Base-by-base conservation (phyloP, 2,329 filamentous ascomycete genomes). In the Xylaria sp. region DNA sequence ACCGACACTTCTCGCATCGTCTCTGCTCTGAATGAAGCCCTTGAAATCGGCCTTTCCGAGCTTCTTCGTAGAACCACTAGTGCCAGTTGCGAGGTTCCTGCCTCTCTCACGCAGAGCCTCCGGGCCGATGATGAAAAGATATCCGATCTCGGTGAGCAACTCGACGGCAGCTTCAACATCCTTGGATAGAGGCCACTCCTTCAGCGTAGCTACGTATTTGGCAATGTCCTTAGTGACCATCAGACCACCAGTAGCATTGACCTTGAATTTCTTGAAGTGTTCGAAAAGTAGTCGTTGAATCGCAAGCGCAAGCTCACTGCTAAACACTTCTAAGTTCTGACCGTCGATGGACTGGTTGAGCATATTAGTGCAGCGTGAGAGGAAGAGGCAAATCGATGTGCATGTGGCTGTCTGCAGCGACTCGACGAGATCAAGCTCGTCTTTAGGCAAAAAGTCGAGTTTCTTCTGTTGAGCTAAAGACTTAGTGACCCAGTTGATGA, bases 221-320 rank as follows among this genome's bases (percentile, higher is more conserved):
- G 93, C 93, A 79, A 98, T 94, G 78, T 99, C 96, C 82, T 98
- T 97, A 42, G 92, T 95, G 30, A 98, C 93, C 88, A 98, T 96
- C 55, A 99, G 88, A 2, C 94, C 96, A 69, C 96, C 96, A 0
- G 95, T 94, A 48, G 94, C 93, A 74, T 94, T 97, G 72, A 99
- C 93, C 69, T 91, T 89, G 82, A 97, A 99, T 76, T 93, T 94
- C 77, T 97, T 96, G 82, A 98, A 93, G 81, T 99, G 96, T 70
- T 96, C 93, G 70, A 99, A 90, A 4, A 99, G 86, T 9, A 97
- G 87, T 58, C 86, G 83, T 72, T 94, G 90, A 42, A 97, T 85
- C 9, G 91, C 91, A 14, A 94, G 83, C 1, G 93, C 94, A 24
- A 98, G 88, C 81, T 98, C 95, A 68, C 90, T 91, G 62, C 92